These are phyloP conservation scores for Apiospora rasikravindrae DNA, from an alignment of 2,329 filamentous ascomycete genomes.

Conservation along the genomic window DNA sequence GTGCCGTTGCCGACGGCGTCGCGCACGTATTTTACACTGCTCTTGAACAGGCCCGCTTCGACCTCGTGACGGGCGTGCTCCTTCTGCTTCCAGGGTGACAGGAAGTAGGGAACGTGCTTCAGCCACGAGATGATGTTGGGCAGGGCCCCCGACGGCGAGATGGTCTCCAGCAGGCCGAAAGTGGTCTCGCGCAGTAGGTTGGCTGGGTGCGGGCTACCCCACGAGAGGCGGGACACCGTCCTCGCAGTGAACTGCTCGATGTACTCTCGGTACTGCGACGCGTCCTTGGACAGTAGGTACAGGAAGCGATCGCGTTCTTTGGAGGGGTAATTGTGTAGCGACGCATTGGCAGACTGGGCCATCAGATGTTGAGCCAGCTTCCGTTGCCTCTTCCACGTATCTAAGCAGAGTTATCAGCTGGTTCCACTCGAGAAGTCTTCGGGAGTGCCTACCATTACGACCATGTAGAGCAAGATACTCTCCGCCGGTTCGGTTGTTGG, in stretches of 20 bases:
- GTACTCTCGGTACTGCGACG: constrained; percentile 50
- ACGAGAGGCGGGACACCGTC: constrained; percentile 51
- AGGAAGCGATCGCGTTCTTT: constrained; percentile 52
- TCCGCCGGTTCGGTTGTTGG: constrained; percentile 52
- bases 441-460: constrained; percentile 41
- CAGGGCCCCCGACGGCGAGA: constrained; percentile 50
- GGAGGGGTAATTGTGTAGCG: constrained; percentile 48
- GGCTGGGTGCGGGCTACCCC: constrained; percentile 50
- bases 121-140: constrained; percentile 48
- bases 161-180: constrained; percentile 51
- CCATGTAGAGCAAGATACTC: constrained; percentile 53
- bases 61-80: constrained; percentile 46
- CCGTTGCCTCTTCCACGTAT: constrained; percentile 55
- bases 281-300: constrained; percentile 45
- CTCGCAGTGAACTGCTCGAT: constrained; percentile 54
- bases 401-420: constrained; percentile 31
- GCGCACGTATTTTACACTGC: constrained; percentile 44
- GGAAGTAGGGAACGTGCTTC: constrained; percentile 42
- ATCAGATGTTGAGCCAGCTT: constrained; percentile 52
- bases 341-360: constrained; percentile 41
- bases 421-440: constrained; percentile 2
- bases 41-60: constrained; percentile 45
- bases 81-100: constrained; percentile 52
- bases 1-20: constrained; percentile 38
- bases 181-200: constrained; percentile 49